Evolutionary conservation across 2,329 filamentous ascomycete genomes (phyloP), one percentile per base, ranked within the genome.

Genomic region (Fusarium sp.): DNA sequence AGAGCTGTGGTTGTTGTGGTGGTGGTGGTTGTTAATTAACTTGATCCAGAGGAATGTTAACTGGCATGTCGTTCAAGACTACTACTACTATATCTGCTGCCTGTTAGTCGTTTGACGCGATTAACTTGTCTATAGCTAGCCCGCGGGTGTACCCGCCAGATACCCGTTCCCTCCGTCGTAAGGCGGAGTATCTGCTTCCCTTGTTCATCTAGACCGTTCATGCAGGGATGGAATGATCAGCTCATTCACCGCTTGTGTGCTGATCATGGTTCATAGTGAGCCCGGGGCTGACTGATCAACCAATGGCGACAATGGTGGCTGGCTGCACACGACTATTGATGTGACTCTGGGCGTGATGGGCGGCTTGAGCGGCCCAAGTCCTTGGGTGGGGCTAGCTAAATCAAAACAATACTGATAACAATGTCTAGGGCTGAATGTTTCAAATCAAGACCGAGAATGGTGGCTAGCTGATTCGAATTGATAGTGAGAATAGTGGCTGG

Each of bases 1-100:
- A 1, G 9, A 38, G 8, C 3, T 35, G 2, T 3, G 1, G 3
- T 26, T 16, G 0, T 15, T 29, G 41, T 6, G 8, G 35, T 10
- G 20, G 3, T 43, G 12, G 12, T 8, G 23, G 12, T 24, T 24
- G 10, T n/a, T 46, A 46, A 46, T 13, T 26, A 46, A 37, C 8
- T 48, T 33, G 21, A 26, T 35, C 5, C 7, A 15, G 15, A 28
- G 2, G 18, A 28, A 23, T 55, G 11, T 3, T 8, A 3, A 6
- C 13, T 46, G 9, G 23, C 38, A 15, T 18, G n/a, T n/a, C 28
- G 42, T 24, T 10, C 16, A 8, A 16, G n/a, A n/a, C n/a, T n/a
- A n/a, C n/a, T n/a, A n/a, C n/a, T 8, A 1, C 15, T 2, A n/a
- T 18, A 7, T 18, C 4, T 12, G 6, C 29, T 33, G 8, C 11